A percentile compares a stretch with the other conserved stretches of the same genome.
These are phyloP conservation scores for Fusarium nurragi DNA, from an alignment of 2,329 filamentous ascomycete genomes.

Conservation along the genomic window DNA sequence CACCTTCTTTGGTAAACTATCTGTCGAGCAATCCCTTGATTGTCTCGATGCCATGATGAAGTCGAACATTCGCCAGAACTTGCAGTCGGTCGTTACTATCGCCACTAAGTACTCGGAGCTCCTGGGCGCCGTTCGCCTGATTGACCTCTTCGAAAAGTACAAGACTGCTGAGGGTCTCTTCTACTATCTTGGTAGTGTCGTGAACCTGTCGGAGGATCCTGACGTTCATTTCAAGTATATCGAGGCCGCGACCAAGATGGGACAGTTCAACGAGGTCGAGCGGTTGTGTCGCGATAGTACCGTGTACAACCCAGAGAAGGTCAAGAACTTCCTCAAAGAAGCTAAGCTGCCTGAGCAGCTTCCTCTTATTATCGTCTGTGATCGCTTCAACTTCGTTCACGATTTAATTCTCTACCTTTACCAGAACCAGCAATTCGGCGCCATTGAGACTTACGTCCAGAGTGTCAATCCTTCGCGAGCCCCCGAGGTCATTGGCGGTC, in stretches of 20 bases:
- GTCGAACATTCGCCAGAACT: slow-evolving; percentile 94
- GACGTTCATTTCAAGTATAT: slow-evolving; percentile 99
- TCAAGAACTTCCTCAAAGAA: slow-evolving; percentile 99
- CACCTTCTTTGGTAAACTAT: slow-evolving; percentile 92
- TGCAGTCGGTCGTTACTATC: slow-evolving; percentile 93
- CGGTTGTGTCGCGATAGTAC: slow-evolving; percentile 96
- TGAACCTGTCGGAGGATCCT: slow-evolving; percentile 93
- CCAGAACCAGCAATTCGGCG: slow-evolving; percentile 99
- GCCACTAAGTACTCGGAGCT: slow-evolving; percentile 98
- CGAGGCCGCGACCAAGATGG: slow-evolving; percentile 92
- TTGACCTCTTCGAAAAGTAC: slow-evolving; percentile 97
- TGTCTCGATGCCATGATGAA: slow-evolving; percentile 97
- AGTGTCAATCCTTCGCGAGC: slow-evolving; percentile 92
- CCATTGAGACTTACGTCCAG: slow-evolving; percentile 98
- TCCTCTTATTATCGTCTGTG: slow-evolving; percentile 96
- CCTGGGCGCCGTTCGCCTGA: slow-evolving; percentile 84
- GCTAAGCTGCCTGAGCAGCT: slow-evolving; percentile 91
- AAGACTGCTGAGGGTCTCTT: slow-evolving; percentile 96
- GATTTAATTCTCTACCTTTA: slow-evolving; percentile 96
- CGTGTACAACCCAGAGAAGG: slow-evolving; percentile 89
- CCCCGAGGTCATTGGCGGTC: slow-evolving; percentile 89
- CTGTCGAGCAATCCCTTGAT: slow-evolving; percentile 93
- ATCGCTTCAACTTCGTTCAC: slow-evolving; percentile 99
- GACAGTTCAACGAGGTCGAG: slow-evolving; percentile 94
- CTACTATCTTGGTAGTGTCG: slow-evolving; percentile 97